These are phyloP conservation scores for Lumnitzera racemosa DNA, from an alignment of 345 rosid genomes.

Conservation along the genomic window DNA sequence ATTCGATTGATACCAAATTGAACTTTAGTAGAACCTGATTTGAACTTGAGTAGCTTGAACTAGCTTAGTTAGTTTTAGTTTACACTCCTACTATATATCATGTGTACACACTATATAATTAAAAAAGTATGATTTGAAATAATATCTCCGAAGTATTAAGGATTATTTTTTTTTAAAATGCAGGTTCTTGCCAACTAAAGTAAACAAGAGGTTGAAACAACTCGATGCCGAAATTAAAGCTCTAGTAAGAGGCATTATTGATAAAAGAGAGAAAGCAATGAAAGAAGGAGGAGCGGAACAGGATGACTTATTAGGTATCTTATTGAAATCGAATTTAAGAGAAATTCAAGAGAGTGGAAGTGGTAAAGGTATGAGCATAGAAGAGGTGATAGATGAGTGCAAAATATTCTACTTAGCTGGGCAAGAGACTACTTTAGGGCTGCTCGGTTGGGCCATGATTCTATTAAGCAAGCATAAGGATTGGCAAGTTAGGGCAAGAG, in stretches of 20 bases:
- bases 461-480: slow-evolving; percentile 14
- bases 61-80: no score
- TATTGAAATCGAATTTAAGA: slow-evolving; percentile 21
- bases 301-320: slow-evolving; percentile 22
- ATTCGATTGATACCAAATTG: no score
- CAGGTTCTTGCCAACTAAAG: slow-evolving; percentile 24
- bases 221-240: slow-evolving; percentile 9
- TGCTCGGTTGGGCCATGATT: slow-evolving; percentile 29
- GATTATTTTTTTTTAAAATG: no score
- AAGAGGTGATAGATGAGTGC: slow-evolving; percentile 26
- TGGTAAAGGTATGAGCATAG: slow-evolving; percentile 9
- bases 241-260: slow-evolving; percentile 14
- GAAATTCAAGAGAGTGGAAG: slow-evolving; percentile 19
- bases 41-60: no score
- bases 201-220: slow-evolving; percentile 18
- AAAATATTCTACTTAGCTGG: slow-evolving; percentile 27
- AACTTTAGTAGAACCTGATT: no score
- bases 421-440: slow-evolving; percentile 22
- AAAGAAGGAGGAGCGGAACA: slow-evolving; percentile 5
- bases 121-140: no score
- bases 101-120: no score
- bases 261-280: slow-evolving; percentile 14
- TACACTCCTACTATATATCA: no score
- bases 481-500: slow-evolving; percentile 29
- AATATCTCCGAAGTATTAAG: no score